Conservation (phyloP, 371 early-diverging fungal species). For the Sanchytrium tribonematis region DNA sequence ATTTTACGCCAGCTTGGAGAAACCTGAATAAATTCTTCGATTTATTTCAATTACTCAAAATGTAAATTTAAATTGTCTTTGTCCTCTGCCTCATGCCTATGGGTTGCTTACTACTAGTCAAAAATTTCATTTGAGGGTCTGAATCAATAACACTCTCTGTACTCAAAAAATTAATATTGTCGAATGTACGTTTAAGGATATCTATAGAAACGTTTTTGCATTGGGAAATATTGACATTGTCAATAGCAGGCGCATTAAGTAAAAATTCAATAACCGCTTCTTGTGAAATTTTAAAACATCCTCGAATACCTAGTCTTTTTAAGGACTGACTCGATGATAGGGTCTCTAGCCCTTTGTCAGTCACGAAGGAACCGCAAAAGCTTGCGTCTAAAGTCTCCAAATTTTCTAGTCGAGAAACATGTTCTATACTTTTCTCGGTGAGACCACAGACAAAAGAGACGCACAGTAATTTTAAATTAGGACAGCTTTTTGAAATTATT, state of each 20-base stretch:
- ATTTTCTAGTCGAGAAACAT: background rate
- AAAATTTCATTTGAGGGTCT: background rate
- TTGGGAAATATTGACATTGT: background rate
- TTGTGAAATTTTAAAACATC: background rate
- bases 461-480: background rate
- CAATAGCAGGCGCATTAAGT: background rate
- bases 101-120: background rate
- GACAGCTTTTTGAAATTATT: background rate
- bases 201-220: background rate
- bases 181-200: background rate
- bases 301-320: background rate
- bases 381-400: background rate
- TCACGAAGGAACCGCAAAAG: background rate
- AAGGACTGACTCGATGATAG: background rate
- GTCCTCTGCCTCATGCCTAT: background rate
- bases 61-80: background rate
- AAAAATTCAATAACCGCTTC: background rate
- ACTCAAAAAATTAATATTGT: background rate
- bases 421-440: background rate
- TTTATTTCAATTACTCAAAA: background rate
- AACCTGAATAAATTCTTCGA: constrained; percentile 1
- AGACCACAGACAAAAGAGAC: background rate
- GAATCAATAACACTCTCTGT: background rate
- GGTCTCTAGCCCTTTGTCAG: background rate
- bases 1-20: background rate